These are phyloP conservation scores for Bombardia bombarda DNA, from an alignment of 495 filamentous ascomycete genomes.

Conservation along the genomic window DNA sequence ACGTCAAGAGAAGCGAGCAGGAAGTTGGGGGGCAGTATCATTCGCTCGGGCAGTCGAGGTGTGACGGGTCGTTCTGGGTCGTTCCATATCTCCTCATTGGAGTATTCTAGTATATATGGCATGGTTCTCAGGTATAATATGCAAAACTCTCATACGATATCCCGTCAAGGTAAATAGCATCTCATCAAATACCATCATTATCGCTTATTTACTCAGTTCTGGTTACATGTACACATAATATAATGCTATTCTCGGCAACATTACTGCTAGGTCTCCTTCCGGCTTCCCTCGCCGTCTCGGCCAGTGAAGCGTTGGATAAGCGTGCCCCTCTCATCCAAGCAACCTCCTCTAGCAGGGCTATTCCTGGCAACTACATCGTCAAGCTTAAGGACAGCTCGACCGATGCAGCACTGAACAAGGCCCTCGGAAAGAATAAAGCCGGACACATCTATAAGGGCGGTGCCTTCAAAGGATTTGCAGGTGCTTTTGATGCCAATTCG, in stretches of 20 bases:
- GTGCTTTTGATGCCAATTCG: conserved; percentile 20
- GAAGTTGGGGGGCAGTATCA: too few relatives aligned
- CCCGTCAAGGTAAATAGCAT: too few relatives aligned
- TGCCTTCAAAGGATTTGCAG: conserved; percentile 38
- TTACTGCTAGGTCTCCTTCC: neutral
- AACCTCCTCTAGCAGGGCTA: conserved; percentile 11
- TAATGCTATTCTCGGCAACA: neutral
- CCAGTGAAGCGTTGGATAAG: neutral
- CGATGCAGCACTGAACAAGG: conserved; percentile 24
- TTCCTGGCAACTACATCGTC: conserved; percentile 48
- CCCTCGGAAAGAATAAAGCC: conserved; percentile 21
- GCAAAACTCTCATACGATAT: too few relatives aligned
- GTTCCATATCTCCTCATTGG: too few relatives aligned
- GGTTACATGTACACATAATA: too few relatives aligned
- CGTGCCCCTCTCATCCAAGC: neutral
- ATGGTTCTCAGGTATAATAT: too few relatives aligned
- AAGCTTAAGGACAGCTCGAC: conserved; percentile 41
- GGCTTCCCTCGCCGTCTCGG: neutral
- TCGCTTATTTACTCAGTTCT: too few relatives aligned
- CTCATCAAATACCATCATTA: too few relatives aligned
- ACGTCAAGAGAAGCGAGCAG: too few relatives aligned
- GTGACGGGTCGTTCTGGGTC: too few relatives aligned
- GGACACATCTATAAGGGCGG: conserved; percentile 30
- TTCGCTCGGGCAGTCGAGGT: too few relatives aligned
- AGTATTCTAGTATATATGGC: too few relatives aligned